Percentiles rank a stretch among this genome's conserved stretches.
These are phyloP conservation scores for Scenedesmus sp. DNA, from an alignment of 163 green algal genomes.

Conservation along the genomic window DNA sequence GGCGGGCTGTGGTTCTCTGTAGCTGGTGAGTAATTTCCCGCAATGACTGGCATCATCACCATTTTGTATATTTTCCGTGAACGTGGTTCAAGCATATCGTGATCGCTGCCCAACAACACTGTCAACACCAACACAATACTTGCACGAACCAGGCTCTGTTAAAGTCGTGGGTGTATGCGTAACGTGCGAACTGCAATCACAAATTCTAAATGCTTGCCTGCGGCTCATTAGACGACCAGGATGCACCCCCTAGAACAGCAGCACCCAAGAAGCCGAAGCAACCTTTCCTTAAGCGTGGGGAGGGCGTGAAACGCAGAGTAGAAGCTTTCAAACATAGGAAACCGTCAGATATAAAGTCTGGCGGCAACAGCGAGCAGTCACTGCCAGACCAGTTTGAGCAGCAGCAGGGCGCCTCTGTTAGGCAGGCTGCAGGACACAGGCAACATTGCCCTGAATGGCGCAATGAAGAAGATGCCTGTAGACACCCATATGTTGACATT, in stretches of 20 bases:
- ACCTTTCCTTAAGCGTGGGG: slow-evolving; percentile 63
- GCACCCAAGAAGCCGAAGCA: slow-evolving; percentile 33
- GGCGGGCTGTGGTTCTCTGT: background rate
- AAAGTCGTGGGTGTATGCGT: background rate
- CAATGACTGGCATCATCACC: no score
- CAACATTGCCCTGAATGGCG: background rate
- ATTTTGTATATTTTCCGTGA: no score
- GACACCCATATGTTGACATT: no score
- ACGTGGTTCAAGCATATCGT: background rate
- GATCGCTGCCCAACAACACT: background rate
- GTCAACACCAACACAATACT: background rate
- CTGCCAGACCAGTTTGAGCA: background rate
- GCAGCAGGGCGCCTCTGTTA: slow-evolving; percentile 1
- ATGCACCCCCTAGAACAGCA: slow-evolving; percentile 5
- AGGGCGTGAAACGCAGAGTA: slow-evolving; percentile 55
- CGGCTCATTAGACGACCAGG: background rate
- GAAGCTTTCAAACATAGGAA: slow-evolving; percentile 41
- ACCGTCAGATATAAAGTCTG: background rate
- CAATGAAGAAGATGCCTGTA: background rate
- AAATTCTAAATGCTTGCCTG: background rate
- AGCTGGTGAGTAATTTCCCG: background rate
- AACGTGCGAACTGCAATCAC: background rate
- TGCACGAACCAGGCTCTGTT: background rate
- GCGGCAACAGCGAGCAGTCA: background rate
- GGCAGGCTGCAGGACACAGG: background rate